phyloP scores from a whole-genome alignment of 805 yeast species.

The Trichomonascus vanleenenianus region DNA sequence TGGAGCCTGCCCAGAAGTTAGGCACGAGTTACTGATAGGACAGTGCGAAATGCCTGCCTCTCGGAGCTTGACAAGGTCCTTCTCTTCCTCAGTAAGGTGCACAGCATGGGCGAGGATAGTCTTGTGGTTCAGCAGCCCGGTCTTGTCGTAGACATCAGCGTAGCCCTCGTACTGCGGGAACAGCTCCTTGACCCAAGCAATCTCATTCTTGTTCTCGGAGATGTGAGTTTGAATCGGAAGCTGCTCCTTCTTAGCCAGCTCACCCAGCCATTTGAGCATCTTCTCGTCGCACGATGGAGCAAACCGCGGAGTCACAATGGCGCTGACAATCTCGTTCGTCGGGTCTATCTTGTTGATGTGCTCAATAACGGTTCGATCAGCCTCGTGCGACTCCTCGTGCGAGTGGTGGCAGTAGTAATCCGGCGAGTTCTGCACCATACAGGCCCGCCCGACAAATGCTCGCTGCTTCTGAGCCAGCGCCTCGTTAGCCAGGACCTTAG shows the following conservation, averaged over 20 bases:
- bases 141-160: constrained; percentile 67
- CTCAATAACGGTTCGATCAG: constrained; percentile 49
- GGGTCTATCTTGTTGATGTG: constrained; percentile 52
- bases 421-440: constrained; percentile 84
- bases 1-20: constrained; percentile 87
- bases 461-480: constrained; percentile 68
- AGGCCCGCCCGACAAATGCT: constrained; percentile 86
- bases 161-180: constrained; percentile 68
- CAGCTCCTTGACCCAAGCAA: constrained; percentile 58
- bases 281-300: constrained; percentile 78
- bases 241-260: constrained; percentile 37
- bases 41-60: constrained; percentile 82
- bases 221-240: constrained; percentile 85
- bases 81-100: constrained; percentile 62
- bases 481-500: constrained; percentile 68
- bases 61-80: constrained; percentile 43
- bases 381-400: constrained; percentile 42
- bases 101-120: constrained; percentile 89
- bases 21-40: constrained; percentile 82
- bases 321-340: constrained; percentile 44
- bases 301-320: constrained; percentile 86
- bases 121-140: constrained; percentile 48
- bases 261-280: constrained; percentile 56
- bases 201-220: constrained; percentile 72
- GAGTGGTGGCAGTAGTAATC: constrained; percentile 55